Evolutionary conservation across 2,329 filamentous ascomycete genomes (phyloP), one percentile per base, ranked within the genome.

Genomic region (Myriosclerotinia duriaeana): DNA sequence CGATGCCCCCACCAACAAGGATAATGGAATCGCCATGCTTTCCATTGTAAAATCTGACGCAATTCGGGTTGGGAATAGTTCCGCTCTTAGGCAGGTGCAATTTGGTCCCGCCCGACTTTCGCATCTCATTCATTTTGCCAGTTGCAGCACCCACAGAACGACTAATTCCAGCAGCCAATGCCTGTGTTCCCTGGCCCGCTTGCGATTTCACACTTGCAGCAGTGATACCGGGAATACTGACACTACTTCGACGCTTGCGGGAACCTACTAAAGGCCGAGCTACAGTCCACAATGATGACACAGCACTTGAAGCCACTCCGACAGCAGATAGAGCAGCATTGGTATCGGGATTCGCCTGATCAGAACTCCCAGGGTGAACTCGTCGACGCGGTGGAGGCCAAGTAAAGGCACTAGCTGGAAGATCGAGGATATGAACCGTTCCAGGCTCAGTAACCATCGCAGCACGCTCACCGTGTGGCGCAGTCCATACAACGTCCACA

Each of bases 371-470:
- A 30, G 66, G 60, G 11, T 69, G 26, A 59, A 62, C 34, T 50
- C 65, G 79, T 64, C 84, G 82, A 50, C 85, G 83, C 53, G 87
- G 88, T 52, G 93, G 65, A 26, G 65, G 93, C 93, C 93, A 97
- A 71, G 90, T 87, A 72, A 93, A 94, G 5, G 92, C 91, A 69
- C 87, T 90, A 55, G 87, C 83, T 11, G 93, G 92, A 78, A 98
- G 86, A 71, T 97, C 91, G 70, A 97, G 89, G 53, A 98, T 85
- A 78, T 99, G 95, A 14, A 97, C 88, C 11, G 95, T 99, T n/a
- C 94, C 93, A 72, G 93, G 91, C 74, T 96, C 92, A 0, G 95
- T 98, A 36, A 97, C 87, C 79, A 99, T 88, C 1, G 93, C 94
- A 50, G 96, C 80, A 67, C 91, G 89, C 75, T 96, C 91, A 30